phyloP scores from a whole-genome alignment of 306 rosid genomes.

The Lathyrus sativus region DNA sequence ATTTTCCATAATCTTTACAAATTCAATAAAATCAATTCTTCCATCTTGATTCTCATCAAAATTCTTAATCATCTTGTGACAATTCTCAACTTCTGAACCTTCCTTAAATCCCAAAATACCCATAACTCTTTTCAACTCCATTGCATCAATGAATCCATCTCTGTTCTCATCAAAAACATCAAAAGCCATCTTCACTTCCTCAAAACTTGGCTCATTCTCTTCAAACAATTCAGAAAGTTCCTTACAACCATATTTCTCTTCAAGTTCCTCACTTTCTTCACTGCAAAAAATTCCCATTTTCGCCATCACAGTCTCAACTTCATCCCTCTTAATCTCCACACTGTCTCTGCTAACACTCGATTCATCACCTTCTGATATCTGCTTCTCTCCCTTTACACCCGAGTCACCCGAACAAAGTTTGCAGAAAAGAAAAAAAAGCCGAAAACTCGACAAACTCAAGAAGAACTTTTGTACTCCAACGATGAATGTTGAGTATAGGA shows the following conservation, averaged over 20 bases:
- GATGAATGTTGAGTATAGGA: slow-evolving; percentile 4
- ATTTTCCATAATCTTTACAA: slow-evolving; percentile 72
- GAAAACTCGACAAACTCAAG: background rate
- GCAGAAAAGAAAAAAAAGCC: slow-evolving; percentile 31
- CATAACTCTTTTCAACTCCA: slow-evolving; percentile 70
- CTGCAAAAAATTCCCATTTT: slow-evolving; percentile 57
- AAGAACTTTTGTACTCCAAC: background rate
- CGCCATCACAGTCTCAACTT: slow-evolving; percentile 58
- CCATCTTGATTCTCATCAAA: slow-evolving; percentile 48
- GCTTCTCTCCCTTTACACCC: slow-evolving; percentile 16
- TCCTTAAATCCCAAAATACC: slow-evolving; percentile 58
- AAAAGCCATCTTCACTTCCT: slow-evolving; percentile 83
- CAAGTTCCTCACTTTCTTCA: slow-evolving; percentile 53
- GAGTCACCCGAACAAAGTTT: slow-evolving; percentile 32
- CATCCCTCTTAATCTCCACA: slow-evolving; percentile 51
- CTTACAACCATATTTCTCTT: slow-evolving; percentile 38
- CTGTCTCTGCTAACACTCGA: slow-evolving; percentile 37
- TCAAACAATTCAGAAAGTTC: slow-evolving; percentile 66
- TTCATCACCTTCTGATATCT: slow-evolving; percentile 32
- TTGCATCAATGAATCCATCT: slow-evolving; percentile 77
- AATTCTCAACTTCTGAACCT: slow-evolving; percentile 49
- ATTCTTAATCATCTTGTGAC: slow-evolving; percentile 65
- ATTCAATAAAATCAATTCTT: slow-evolving; percentile 58
- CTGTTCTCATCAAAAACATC: slow-evolving; percentile 78
- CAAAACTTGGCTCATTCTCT: slow-evolving; percentile 80